Evolutionary conservation across 768 basidiomycete genomes (phyloP).

Genomic region (Hemileccinum impolitum): DNA sequence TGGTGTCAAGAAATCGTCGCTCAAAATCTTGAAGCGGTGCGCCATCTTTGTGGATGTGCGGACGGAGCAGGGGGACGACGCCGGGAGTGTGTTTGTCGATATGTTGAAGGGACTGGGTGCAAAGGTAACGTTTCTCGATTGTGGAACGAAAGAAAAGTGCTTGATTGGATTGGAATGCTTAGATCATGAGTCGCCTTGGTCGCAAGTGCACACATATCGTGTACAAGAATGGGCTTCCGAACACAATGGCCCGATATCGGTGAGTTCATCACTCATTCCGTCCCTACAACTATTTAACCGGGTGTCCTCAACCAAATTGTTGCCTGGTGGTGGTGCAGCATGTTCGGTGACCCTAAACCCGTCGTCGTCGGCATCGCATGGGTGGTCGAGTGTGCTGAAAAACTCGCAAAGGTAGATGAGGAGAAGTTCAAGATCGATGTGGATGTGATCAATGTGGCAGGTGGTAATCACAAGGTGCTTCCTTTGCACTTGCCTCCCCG

Average conservation of each 20-base stretch:
- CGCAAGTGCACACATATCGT: constrained; percentile 81
- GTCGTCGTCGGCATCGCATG: constrained; percentile 80
- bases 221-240: constrained; percentile 76
- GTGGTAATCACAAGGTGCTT: constrained; percentile 60
- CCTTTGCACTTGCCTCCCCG: not conserved
- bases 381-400: constrained; percentile 85
- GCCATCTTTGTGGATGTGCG: constrained; percentile 82
- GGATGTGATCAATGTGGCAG: constrained; percentile 52
- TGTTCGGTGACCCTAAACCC: constrained; percentile 67
- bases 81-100: constrained; percentile 75
- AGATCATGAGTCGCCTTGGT: constrained; percentile 66
- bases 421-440: constrained; percentile 62
- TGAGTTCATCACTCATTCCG: constrained; percentile 27
- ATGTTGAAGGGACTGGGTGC: constrained; percentile 82
- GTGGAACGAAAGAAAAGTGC: not conserved
- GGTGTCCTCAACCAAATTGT: not conserved
- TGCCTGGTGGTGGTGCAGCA: constrained; percentile 31
- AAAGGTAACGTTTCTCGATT: constrained; percentile 43
- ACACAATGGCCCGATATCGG: constrained; percentile 73
- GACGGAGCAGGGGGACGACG: constrained; percentile 74
- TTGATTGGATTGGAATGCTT: not conserved
- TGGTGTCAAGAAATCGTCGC: constrained; percentile 28
- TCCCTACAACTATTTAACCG: not conserved
- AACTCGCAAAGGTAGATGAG: constrained; percentile 61
- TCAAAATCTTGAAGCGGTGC: constrained; percentile 68